A percentile compares a stretch with the other conserved stretches of the same genome.
Evolutionary conservation across 2,329 filamentous ascomycete genomes (phyloP).

Genomic region (Fusarium oligoseptatum): DNA sequence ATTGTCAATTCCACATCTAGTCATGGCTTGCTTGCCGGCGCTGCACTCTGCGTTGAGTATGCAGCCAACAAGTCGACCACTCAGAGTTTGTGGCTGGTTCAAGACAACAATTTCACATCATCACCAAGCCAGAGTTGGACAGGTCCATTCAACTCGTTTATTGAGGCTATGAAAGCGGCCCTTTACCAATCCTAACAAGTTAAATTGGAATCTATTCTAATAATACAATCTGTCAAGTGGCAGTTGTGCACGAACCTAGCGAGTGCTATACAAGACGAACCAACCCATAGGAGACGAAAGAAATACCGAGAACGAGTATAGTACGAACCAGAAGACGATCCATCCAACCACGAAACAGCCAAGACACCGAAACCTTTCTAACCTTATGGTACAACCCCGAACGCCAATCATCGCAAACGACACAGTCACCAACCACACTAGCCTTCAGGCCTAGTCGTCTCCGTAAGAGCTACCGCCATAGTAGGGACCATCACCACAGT

Average conservation of each 20-base stretch:
- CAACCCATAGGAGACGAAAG: neutral
- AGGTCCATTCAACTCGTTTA: neutral
- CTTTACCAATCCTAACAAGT: neutral
- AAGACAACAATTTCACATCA: neutral
- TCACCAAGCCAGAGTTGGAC: neutral
- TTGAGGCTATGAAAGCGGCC: neutral
- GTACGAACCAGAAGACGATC: neutral
- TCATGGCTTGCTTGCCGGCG: slow-evolving; percentile 4
- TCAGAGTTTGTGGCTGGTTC: neutral
- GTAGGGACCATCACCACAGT: neutral
- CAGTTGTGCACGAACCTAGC: neutral
- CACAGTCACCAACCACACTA: neutral
- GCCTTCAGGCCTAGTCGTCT: neutral
- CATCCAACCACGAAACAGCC: neutral
- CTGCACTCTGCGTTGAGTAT: slow-evolving; percentile 8
- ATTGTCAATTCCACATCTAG: neutral
- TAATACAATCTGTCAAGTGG: neutral
- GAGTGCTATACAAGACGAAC: neutral
- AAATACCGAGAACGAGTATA: neutral
- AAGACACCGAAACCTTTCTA: neutral
- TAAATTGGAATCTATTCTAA: neutral
- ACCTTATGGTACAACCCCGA: neutral
- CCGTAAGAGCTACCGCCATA: neutral
- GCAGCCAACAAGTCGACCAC: slow-evolving; percentile 20
- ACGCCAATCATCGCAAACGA: neutral